Conservation (phyloP, 306 rosid species). For the Prinsepia uniflora region DNA sequence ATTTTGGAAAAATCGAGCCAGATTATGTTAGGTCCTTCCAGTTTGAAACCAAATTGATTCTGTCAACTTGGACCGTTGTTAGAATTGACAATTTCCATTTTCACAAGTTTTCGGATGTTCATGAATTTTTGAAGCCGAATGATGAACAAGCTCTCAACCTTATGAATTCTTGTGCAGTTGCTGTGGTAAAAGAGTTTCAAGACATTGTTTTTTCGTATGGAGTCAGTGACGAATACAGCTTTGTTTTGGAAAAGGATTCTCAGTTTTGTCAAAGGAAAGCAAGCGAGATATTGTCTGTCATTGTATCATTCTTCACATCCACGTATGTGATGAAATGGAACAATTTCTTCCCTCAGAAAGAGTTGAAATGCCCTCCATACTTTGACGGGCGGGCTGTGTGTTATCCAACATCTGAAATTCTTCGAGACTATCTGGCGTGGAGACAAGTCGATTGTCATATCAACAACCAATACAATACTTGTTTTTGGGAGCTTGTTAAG, state of each 20-base stretch:
- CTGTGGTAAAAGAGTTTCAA: constrained; percentile 58
- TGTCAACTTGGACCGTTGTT: constrained; percentile 65
- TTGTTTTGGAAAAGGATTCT: constrained; percentile 51
- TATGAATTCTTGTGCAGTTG: constrained; percentile 75
- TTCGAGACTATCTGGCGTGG: constrained; percentile 78
- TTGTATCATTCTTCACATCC: constrained; percentile 72
- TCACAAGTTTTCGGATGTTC: constrained; percentile 69
- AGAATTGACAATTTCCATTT: constrained; percentile 86
- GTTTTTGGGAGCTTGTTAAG: constrained; percentile 85
- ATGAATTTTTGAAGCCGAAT: constrained; percentile 82
- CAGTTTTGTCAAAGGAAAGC: constrained; percentile 50
- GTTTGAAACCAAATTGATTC: constrained; percentile 57
- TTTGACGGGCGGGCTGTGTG: constrained; percentile 86
- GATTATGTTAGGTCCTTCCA: constrained; percentile 73
- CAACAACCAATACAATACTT: constrained; percentile 83
- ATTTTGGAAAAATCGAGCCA: constrained; percentile 58
- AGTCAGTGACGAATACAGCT: constrained; percentile 77
- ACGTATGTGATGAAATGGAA: constrained; percentile 59
- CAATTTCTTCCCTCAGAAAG: constrained; percentile 44
- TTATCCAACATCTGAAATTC: constrained; percentile 65
- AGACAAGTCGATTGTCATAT: constrained; percentile 97
- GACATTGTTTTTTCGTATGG: constrained; percentile 75
- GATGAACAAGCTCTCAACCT: constrained; percentile 74
- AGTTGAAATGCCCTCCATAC: constrained; percentile 57
- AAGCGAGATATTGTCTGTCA: constrained; percentile 52